A percentile compares a stretch with the other conserved stretches of the same genome.
These are phyloP conservation scores for Botrytis fragariae DNA, from an alignment of 2,329 filamentous ascomycete genomes.

Conservation along the genomic window DNA sequence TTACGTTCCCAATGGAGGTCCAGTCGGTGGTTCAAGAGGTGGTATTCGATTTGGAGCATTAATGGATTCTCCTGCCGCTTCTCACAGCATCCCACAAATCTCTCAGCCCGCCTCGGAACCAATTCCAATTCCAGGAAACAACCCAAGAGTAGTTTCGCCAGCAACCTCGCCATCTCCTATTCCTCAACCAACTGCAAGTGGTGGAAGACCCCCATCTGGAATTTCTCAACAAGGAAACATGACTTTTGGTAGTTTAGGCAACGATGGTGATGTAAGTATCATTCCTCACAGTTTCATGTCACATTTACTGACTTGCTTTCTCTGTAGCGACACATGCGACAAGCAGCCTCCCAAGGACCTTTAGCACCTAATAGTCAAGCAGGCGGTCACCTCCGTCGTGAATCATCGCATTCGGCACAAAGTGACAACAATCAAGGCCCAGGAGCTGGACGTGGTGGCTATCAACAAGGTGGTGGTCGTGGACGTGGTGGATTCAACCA, in stretches of 20 bases:
- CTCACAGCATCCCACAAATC: constrained; percentile 64
- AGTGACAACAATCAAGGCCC: constrained; percentile 62
- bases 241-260: constrained; percentile 78
- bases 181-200: constrained; percentile 74
- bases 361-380: constrained; percentile 59
- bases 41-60: constrained; percentile 80
- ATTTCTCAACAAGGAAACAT: constrained; percentile 69
- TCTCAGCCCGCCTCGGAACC: constrained; percentile 48
- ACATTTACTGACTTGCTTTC: constrained; percentile 30
- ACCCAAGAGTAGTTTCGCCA: constrained; percentile 77
- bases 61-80: constrained; percentile 63
- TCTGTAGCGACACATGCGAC: constrained; percentile 65
- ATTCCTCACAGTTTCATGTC: constrained; percentile 33
- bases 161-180: constrained; percentile 90
- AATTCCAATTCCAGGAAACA: constrained; percentile 59
- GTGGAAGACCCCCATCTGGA: constrained; percentile 72
- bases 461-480: constrained; percentile 53
- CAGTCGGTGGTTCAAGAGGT: constrained; percentile 57
- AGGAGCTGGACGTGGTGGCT: constrained; percentile 51
- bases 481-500: constrained; percentile 58
- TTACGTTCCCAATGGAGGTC: constrained; percentile 74
- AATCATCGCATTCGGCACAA: constrained; percentile 81
- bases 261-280: constrained; percentile 73
- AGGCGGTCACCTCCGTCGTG: constrained; percentile 75
- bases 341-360: constrained; percentile 59